phyloP scores from a whole-genome alignment of 305 asterid genomes.

The Rubia tinctorum region DNA sequence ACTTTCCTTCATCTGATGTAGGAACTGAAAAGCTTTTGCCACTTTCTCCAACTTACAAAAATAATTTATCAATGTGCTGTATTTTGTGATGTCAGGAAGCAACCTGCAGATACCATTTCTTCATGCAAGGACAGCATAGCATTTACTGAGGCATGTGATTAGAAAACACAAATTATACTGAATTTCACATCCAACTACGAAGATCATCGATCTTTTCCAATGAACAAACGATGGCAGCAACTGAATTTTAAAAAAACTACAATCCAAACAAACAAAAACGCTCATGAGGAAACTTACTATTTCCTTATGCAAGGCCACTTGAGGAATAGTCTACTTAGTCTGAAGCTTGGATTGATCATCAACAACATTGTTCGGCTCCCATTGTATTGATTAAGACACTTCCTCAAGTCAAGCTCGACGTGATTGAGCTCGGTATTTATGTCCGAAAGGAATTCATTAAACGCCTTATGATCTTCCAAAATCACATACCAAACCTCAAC shows the following conservation, averaged over 20 bases:
- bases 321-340: constrained; percentile 78
- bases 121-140: constrained; percentile 47
- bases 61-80: constrained; percentile 81
- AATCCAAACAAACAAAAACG: too few species aligned
- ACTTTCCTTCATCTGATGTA: constrained; percentile 70
- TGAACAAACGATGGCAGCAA: neutral
- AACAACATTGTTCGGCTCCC: constrained; percentile 67
- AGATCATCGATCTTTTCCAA: neutral
- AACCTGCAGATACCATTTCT: constrained; percentile 67
- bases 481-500: neutral
- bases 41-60: constrained; percentile 65
- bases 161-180: neutral
- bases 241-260: too few species aligned
- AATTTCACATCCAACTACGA: neutral
- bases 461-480: constrained; percentile 35
- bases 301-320: constrained; percentile 84
- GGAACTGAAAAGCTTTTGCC: constrained; percentile 56
- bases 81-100: constrained; percentile 73
- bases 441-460: constrained; percentile 58
- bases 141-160: neutral
- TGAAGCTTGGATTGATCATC: constrained; percentile 91
- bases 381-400: constrained; percentile 69
- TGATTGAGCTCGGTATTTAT: constrained; percentile 60
- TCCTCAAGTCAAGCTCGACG: constrained; percentile 79
- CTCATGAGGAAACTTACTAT: constrained; percentile 46